Evolutionary conservation across 169 alveolate species (phyloP), one percentile per base, ranked within the genome.

Genomic region (Cryptosporidium sp.): DNA sequence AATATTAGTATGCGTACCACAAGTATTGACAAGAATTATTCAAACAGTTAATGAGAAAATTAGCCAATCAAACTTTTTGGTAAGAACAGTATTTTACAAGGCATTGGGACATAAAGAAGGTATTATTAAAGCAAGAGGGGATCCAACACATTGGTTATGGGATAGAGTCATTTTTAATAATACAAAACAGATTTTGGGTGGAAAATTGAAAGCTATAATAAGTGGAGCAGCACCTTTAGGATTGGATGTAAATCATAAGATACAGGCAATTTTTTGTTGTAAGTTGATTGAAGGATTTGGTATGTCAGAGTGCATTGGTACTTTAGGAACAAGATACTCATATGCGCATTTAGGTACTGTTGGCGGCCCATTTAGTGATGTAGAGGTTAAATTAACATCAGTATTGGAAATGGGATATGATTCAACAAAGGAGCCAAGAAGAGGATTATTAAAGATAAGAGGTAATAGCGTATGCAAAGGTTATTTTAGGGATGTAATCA

Each of bases 211-310:
- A 48, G 85, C 86, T n/a, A 93, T 94, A 92, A 67, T 92, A n/a
- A 94, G 95, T 35, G 97, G 96, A 61, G 92, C 96, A 33, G 97
- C 97, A 0, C 97, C 97, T 5, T 93, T 93, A 29, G 92, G 94
- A 16, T 92, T 93, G 14, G 85, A 93, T 21, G 86, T 94, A 9
- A 62, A 92, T 21, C 86, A 92, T 31, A 93, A 86, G 45, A 75
- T 95, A 59, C 94, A 92, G 62, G 92, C 94, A 16, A 91, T 94
- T 0, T 91, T 95, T 55, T 93, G 96, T 26, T 95, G 97, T 70
- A 92, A 94, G 52, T 74, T 95, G 21, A 86, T 93, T 37, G 97
- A 95, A 86, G 97, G 96, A 1, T 95, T 93, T 84, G 97, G 97
- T 16, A 93, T 93, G 89, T 94, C 97, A 3, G 96, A 94, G 65